Evolutionary conservation across 148 eudicot species (phyloP), one percentile per base, ranked within the genome.

Genomic region (Camellia sinensis): DNA sequence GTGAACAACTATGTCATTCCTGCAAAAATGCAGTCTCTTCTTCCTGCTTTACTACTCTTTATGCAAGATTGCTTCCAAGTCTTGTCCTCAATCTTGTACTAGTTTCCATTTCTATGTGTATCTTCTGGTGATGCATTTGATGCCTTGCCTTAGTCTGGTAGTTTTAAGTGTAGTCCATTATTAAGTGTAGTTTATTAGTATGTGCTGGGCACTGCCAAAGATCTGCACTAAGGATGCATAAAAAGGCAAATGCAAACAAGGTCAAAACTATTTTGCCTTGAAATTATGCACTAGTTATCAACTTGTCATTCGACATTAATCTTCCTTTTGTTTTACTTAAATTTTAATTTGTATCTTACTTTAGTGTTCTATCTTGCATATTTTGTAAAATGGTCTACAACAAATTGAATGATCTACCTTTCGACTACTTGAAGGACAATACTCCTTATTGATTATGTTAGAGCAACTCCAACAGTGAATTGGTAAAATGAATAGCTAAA

Each of bases 81-180:
- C 77, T 74, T 56, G 12, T 37, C 61, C 56, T 54, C 13, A 4
- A 53, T 74, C 46, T 53, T 54, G 62, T n/a, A 53, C 63, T 14
- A 74, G 63, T 11, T 15, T 15, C 45, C 11, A 54, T 37, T 53
- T 52, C 29, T 41, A 14, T 43, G 19, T 0, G 6, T 45, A 13
- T 69, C 40, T 70, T 21, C 54, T 69, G 73, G 73, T 69, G n/a
- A 69, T 44, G 46, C n/a, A 69, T 45, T 69, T 48, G 37, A 70
- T 70, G 63, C 62, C 52, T 48, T 48, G 52, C 52, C 63, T 50
- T 45, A 45, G 57, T 48, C 10, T 71, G 1, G n/a, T 75, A 60
- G 67, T n/a, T 44, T 44, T 40, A 4, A 46, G 69, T 62, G 69
- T 19, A 57, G 15, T 59, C 6, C 14, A 43, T 61, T 29, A 29